Base-by-base conservation (phyloP, 768 basidiomycete species). In the Pulveroboletus sp. region DNA sequence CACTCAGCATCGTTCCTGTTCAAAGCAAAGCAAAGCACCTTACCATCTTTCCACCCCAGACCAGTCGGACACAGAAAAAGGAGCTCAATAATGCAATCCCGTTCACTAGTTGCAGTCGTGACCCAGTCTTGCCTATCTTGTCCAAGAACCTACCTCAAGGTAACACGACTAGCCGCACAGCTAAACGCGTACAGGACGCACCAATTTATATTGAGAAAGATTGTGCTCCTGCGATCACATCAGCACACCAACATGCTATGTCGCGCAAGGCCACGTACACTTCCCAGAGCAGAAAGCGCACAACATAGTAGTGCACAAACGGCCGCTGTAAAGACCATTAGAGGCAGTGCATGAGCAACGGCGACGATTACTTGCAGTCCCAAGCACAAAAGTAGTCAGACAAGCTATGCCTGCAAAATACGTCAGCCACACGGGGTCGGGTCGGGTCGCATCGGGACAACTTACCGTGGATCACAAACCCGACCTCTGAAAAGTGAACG, bases 171-270 rank as follows among this genome's bases (percentile, higher is more conserved):
- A 10, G 26, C 24, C 42, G 33, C 31, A 31, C 17, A 26, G 17
- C 31, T 6, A 2, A 39, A 26, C 31, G 8, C 8, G 37, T 38
- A 14, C 17, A 13, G 28, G 17, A 64, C 73, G 53, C 57, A 91
- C 90, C 90, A 93, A 55, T 93, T 89, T 47, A 89, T 81, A 59
- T 95, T 88, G 54, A 95, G 73, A 69, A 94, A 92, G 50, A 92
- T 79, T 0, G 92, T 94, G 71, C 84, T 87, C 70, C 82, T 84
- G 52, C 15, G 39, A 31, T 32, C 38, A 40, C 6, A 17, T 58
- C 31, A 58, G 50, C 33, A 47, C 28, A 30, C 15, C 38, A 9
- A 57, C 13, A 21, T 31, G 27, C 11, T 10, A 38, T 15, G 21
- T 38, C 9, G 28, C 24, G 41, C 18, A 18, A 33, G 11, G 37